These are phyloP conservation scores for Ganoderma resinaceum DNA, from an alignment of 1,284 basidiomycete species.

Conservation along the genomic window DNA sequence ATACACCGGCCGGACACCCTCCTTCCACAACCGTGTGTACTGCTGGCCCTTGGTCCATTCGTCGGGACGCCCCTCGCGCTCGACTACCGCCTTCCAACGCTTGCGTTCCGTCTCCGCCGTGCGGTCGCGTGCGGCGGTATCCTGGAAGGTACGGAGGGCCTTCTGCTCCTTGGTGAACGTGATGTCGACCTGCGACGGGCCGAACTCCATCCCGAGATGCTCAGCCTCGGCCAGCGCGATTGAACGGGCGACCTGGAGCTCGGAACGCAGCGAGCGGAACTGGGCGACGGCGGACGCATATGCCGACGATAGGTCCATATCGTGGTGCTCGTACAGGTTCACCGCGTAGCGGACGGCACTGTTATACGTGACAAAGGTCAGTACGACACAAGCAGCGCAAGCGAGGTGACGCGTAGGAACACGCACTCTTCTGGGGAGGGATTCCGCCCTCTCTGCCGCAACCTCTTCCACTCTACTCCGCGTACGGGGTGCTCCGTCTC, in stretches of 20 bases:
- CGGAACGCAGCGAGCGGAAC: slow-evolving; percentile 86
- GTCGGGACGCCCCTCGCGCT: slow-evolving; percentile 48
- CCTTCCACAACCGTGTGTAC: slow-evolving; percentile 75
- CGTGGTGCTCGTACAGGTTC: slow-evolving; percentile 77
- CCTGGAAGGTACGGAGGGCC: slow-evolving; percentile 65
- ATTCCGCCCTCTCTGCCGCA: slow-evolving; percentile 84
- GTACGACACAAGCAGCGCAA: slow-evolving; percentile 11
- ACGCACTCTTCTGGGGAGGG: slow-evolving; percentile 92
- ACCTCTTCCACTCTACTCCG: slow-evolving; percentile 74
- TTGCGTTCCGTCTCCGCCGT: slow-evolving; percentile 70
- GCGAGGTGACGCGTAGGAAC: not conserved
- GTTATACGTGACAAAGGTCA: slow-evolving; percentile 22
- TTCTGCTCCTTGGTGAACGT: slow-evolving; percentile 69
- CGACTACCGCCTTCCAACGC: slow-evolving; percentile 75
- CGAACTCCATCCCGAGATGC: slow-evolving; percentile 77
- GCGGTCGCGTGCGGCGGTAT: slow-evolving; percentile 61
- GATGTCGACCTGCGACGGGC: slow-evolving; percentile 65
- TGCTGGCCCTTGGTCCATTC: slow-evolving; percentile 75
- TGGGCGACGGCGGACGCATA: slow-evolving; percentile 85
- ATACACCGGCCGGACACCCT: slow-evolving; percentile 72
- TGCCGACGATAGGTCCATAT: slow-evolving; percentile 77
- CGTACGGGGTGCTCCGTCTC: slow-evolving; percentile 61
- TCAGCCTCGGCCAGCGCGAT: slow-evolving; percentile 87
- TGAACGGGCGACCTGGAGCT: slow-evolving; percentile 80
- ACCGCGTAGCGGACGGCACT: slow-evolving; percentile 86